A percentile compares a stretch with the other conserved stretches of the same genome.
phyloP scores from a whole-genome alignment of 1,139 yeast species.

The Arxiozyma heterogenica region DNA sequence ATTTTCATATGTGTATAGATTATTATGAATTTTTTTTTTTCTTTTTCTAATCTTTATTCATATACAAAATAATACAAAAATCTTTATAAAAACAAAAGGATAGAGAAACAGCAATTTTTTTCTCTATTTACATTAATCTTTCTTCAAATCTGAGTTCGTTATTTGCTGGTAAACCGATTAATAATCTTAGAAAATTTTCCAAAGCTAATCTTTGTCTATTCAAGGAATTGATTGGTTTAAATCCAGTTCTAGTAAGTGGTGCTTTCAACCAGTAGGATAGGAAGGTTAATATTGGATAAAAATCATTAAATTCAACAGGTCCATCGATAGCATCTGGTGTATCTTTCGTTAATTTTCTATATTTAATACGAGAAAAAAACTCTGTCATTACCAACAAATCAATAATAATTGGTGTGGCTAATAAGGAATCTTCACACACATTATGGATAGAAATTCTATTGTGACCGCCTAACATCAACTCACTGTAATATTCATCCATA shows the following conservation, averaged over 20 bases:
- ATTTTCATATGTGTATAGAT: neutral
- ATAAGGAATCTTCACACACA: conserved; percentile 90
- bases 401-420: conserved; percentile 90
- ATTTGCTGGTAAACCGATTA: conserved; percentile 82
- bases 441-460: conserved; percentile 89
- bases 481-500: conserved; percentile 96
- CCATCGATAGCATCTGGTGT: conserved; percentile 29
- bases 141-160: conserved; percentile 94
- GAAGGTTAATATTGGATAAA: conserved; percentile 81
- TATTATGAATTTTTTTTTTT: too few relatives aligned
- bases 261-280: conserved; percentile 96
- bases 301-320: conserved; percentile 44
- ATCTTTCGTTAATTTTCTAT: conserved; percentile 41
- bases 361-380: conserved; percentile 76
- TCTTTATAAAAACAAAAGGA: neutral
- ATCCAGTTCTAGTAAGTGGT: conserved; percentile 86
- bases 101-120: too few relatives aligned
- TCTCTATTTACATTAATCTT: conserved; percentile 40
- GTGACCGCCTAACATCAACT: conserved; percentile 95
- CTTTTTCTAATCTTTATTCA: too few relatives aligned
- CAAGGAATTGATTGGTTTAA: conserved; percentile 83
- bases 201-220: conserved; percentile 90
- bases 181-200: conserved; percentile 81
- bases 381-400: conserved; percentile 87
- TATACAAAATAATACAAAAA: neutral